Conservation (phyloP, 495 filamentous ascomycete species). For the Daldinia caldariorum region DNA sequence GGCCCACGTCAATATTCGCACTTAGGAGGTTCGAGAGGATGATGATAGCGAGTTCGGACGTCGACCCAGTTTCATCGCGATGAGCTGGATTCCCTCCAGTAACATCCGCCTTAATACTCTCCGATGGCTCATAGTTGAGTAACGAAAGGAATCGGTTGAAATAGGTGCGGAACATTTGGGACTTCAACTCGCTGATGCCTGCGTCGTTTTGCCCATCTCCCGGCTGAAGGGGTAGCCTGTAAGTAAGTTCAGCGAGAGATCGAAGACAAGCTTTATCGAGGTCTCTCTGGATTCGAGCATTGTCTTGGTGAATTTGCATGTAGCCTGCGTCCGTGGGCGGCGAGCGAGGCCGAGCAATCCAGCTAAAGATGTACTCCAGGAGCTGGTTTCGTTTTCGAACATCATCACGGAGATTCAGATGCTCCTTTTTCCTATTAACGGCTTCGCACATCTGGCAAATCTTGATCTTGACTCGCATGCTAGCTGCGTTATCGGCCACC, state of each 20-base stretch:
- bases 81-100: constrained; percentile 36
- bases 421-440: constrained; percentile 71
- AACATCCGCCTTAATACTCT: constrained; percentile 51
- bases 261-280: constrained; percentile 70
- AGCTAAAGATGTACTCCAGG: constrained; percentile 69
- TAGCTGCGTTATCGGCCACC: constrained; percentile 59
- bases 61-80: constrained; percentile 59
- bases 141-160: constrained; percentile 71
- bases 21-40: constrained; percentile 72
- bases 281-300: constrained; percentile 66
- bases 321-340: constrained; percentile 44
- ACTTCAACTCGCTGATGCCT: constrained; percentile 69
- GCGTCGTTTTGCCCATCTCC: constrained; percentile 69
- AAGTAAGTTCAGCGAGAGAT: constrained; percentile 69
- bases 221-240: constrained; percentile 69
- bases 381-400: constrained; percentile 71
- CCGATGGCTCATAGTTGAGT: constrained; percentile 63
- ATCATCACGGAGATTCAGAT: constrained; percentile 71
- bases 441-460: constrained; percentile 71
- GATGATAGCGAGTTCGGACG: constrained; percentile 68
- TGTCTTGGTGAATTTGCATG: constrained; percentile 56
- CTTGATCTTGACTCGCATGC: constrained; percentile 70
- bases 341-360: constrained; percentile 67
- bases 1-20: constrained; percentile 73
- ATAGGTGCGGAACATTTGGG: constrained; percentile 73